Evolutionary conservation across 257 asterid genomes (phyloP), one percentile per base, ranked within the genome.

Genomic region (Penstemon eatonii): DNA sequence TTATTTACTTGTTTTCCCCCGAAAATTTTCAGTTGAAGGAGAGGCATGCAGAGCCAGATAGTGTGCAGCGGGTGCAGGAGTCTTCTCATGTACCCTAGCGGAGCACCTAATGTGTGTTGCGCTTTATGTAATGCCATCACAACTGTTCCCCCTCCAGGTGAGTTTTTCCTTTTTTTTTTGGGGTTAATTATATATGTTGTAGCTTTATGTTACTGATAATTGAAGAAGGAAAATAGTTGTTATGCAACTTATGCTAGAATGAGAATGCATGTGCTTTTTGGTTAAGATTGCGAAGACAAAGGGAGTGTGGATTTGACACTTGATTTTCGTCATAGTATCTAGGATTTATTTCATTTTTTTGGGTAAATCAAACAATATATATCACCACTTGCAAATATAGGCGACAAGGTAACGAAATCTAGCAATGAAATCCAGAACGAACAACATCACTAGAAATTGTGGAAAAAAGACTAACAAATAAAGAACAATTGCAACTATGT

Each of bases 51-150:
- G 96, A 88, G 88, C 84, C 95, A 93, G 86, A 72, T 93, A 41
- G 91, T 91, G 75, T 91, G 97, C 84, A 89, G 79, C 69, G 97
- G 97, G 67, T 94, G 99, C 54, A 78, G 96, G 86, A 91, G 82
- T 73, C 75, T 87, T 67, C 91, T 94, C 74, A 77, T 91, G 86
- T 89, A 89, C 77, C 97, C 96, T 5, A 81, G 91, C 71, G 97
- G 97, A 45, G 91, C 97, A 49, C 43, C 83, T 69, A 94, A 79
- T 78, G 99, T 93, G 76, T 84, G 99, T 71, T 93, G 97, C 81
- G 95, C 96, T 57, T 60, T 90, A 36, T 93, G 99, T 69, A 89
- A 77, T 82, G 74, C 96, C 65, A 58, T 89, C 69, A 94, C 96
- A 62, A 41, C 83, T 49, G 85, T 84, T 58, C 95, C 95, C 33